Evolutionary conservation across 805 yeast species (phyloP), one percentile per base, ranked within the genome.

Genomic region (Komagataella kurtzmanii): DNA sequence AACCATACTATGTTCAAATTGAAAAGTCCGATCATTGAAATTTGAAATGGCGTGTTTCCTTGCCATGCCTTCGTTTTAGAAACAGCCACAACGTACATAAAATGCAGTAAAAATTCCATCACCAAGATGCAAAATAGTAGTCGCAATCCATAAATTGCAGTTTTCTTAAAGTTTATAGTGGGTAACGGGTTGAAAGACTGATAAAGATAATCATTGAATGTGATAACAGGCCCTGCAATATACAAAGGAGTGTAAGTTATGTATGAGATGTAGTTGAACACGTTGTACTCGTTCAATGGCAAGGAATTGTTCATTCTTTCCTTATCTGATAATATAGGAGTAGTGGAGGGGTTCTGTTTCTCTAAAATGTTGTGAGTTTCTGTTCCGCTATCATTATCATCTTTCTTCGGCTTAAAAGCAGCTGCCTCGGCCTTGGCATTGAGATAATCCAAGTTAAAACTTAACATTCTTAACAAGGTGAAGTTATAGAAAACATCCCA

Each of bases 401-500:
- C 47, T 50, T 52, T 50, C 53, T 53, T 19, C 18, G 17, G 14
- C 30, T 44, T 47, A 24, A 17, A 17, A 24, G 24, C 30, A 12
- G 24, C 50, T 6, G 23, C 14, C 7, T 19, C 44, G 18, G 58
- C 61, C 51, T 56, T 62, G 49, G 71, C 71, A 58, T 75, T 77
- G 30, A 83, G 59, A 59, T 76, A 88, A 66, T 93, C 99, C 55
- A 87, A 62, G 56, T 87, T 85, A 65, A 75, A 93, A 54, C 96
- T 87, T 48, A 93, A 68, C 75, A 89, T 79, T 60, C 97, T 76
- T 51, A 93, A 73, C 54, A 91, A 69, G 1, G 96, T 84, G 66
- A 95, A 89, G 67, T 93, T 93, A 74, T 81, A 93, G 59, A 86
- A 88, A 3, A 93, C 97, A 62, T 93, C 97, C 99, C 99, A 93